These are phyloP conservation scores for Termitomyces sp. DNA, from an alignment of 768 basidiomycete genomes.

Conservation along the genomic window DNA sequence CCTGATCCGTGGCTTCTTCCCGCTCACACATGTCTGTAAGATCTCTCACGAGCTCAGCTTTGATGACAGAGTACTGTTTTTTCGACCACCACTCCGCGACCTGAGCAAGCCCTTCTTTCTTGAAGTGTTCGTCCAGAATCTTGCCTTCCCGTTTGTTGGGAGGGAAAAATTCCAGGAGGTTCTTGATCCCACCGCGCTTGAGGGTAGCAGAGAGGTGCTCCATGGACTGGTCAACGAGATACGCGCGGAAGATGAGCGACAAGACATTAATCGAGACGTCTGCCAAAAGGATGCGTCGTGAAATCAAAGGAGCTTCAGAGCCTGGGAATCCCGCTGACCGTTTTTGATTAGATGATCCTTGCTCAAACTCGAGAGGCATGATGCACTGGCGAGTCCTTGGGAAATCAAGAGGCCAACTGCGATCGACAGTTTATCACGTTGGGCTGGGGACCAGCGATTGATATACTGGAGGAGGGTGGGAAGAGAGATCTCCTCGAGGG, in stretches of 20 bases:
- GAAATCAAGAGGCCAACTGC: slow-evolving; percentile 80
- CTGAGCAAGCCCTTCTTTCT: slow-evolving; percentile 64
- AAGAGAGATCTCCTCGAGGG: slow-evolving; percentile 81
- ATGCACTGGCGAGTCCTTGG: slow-evolving; percentile 74
- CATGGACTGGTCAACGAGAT: slow-evolving; percentile 78
- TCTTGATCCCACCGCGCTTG: slow-evolving; percentile 80
- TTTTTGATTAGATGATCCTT: slow-evolving; percentile 97
- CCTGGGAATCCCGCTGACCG: slow-evolving; percentile 36
- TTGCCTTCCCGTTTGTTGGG: slow-evolving; percentile 71
- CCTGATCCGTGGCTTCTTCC: slow-evolving; percentile 64
- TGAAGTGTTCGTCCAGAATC: slow-evolving; percentile 82
- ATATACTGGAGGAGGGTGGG: slow-evolving; percentile 85
- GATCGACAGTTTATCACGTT: slow-evolving; percentile 79
- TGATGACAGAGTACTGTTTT: slow-evolving; percentile 78
- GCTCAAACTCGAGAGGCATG: slow-evolving; percentile 74
- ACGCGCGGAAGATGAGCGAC: slow-evolving; percentile 75
- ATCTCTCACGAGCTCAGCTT: slow-evolving; percentile 66
- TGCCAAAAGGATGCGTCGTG: slow-evolving; percentile 21
- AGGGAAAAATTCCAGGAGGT: slow-evolving; percentile 86
- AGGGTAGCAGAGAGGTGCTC: slow-evolving; percentile 83
- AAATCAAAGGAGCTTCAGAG: neutral
- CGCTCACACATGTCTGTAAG: slow-evolving; percentile 66
- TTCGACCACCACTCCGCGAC: slow-evolving; percentile 95
- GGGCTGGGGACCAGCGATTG: slow-evolving; percentile 72
- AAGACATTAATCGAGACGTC: slow-evolving; percentile 76